These are phyloP conservation scores for Flueggea neowawraea DNA, from an alignment of 441 rosid species.

Conservation along the genomic window DNA sequence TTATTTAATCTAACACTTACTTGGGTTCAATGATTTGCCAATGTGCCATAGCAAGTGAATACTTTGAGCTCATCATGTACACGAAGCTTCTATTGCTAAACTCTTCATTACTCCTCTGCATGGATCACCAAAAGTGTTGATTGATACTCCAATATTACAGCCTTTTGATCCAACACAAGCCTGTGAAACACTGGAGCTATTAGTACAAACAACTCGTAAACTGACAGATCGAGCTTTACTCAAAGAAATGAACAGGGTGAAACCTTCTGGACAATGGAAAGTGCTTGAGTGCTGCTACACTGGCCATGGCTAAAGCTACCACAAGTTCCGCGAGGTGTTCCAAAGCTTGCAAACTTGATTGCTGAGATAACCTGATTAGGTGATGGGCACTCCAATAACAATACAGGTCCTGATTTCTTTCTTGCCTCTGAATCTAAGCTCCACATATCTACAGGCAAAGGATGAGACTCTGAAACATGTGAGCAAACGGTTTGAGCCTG, in stretches of 20 bases:
- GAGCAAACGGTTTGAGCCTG: slow-evolving; percentile 59
- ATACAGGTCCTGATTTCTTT: slow-evolving; percentile 37
- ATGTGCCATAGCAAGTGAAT: slow-evolving; percentile 11
- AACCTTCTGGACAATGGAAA: slow-evolving; percentile 71
- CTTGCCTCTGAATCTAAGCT: slow-evolving; percentile 36
- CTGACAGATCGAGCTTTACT: not conserved
- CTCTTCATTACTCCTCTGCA: slow-evolving; percentile 70
- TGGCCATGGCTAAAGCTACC: slow-evolving; percentile 70
- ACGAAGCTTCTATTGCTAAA: slow-evolving; percentile 90
- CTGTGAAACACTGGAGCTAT: slow-evolving; percentile 31
- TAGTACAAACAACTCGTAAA: not conserved
- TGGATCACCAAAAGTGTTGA: slow-evolving; percentile 65
- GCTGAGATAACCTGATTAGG: slow-evolving; percentile 77
- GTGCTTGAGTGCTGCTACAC: slow-evolving; percentile 61
- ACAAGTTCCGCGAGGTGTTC: slow-evolving; percentile 80
- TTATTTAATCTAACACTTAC: slow-evolving; percentile 15
- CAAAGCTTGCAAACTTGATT: slow-evolving; percentile 81
- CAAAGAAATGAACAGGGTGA: not conserved
- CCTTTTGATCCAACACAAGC: slow-evolving; percentile 81
- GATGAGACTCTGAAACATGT: slow-evolving; percentile 72
- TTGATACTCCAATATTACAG: slow-evolving; percentile 66
- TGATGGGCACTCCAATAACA: slow-evolving; percentile 56
- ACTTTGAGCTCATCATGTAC: slow-evolving; percentile 30
- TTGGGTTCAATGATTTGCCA: slow-evolving; percentile 6
- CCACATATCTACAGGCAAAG: slow-evolving; percentile 75